Evolutionary conservation across 345 rosid species (phyloP), one percentile per base, ranked within the genome.

Genomic region (Combretum micranthum): DNA sequence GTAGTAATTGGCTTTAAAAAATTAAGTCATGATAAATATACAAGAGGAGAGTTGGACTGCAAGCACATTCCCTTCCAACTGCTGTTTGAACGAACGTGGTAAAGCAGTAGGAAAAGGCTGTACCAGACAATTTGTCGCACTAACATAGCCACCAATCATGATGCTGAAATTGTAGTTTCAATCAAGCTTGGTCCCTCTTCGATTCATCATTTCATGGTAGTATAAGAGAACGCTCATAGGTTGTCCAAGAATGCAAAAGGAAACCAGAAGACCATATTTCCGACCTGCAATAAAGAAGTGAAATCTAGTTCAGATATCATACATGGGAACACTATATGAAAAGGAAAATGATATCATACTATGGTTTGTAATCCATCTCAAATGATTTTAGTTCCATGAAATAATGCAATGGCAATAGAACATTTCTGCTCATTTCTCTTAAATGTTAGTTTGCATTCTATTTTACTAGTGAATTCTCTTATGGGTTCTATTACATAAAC

Each of bases 211-310:
- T 74, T 94, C 99, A 13, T 94, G 99, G 63, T 94, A 94, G 61
- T 90, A 94, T 37, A 94, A 75, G 61, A 94, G 97, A 49, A 84
- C 75, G 59, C 93, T 85, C 97, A 88, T 94, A 0, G 99, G 99
- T 67, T 94, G 99, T 39, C 99, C 99, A 50, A 94, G 75, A 44
- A 94, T 94, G 87, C 96, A 77, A 77, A 94, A 94, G 39, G 74
- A 71, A 81, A 82, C 99, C 99, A 94, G 83, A 94, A 94, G 53
- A 87, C 69, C 93, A 94, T 87, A 60, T 90, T 94, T 6, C 99
- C 99, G 68, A 84, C 97, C 99, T 93, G 78, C 21, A 49, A 64
- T 19, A 43, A 10, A 15, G 49, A 58, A 0, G 23, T 14, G 11
- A 8, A 25, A 9, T 22, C 22, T 20, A n/a, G 32, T 18, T 8